These are phyloP conservation scores for Paratinospora sagittata DNA, from an alignment of 164 flowering plant species.

Conservation along the genomic window DNA sequence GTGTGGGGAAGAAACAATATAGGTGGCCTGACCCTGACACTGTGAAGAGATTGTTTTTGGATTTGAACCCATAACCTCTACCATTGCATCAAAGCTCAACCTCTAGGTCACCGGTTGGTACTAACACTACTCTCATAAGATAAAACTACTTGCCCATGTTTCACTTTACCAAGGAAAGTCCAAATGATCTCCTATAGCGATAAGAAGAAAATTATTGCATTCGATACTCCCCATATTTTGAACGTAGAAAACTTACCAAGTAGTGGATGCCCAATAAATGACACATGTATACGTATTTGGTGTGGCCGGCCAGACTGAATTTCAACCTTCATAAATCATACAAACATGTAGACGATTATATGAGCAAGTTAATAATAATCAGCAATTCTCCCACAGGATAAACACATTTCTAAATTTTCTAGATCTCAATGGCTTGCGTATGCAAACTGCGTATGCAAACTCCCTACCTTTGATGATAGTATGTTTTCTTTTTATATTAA, in stretches of 20 bases:
- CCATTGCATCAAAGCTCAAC: no score
- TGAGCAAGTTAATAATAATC: neutral
- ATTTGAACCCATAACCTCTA: no score
- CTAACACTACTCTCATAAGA: no score
- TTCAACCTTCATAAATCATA: slow-evolving; percentile 53
- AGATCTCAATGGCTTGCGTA: neutral
- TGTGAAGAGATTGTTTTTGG: no score
- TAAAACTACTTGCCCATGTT: neutral
- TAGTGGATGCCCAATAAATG: slow-evolving; percentile 87
- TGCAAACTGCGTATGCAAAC: no score
- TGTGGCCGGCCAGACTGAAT: slow-evolving; percentile 96
- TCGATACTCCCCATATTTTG: neutral
- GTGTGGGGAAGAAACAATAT: no score
- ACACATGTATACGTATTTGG: slow-evolving; percentile 94
- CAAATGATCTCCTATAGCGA: neutral
- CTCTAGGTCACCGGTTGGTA: no score
- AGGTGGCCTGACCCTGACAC: no score
- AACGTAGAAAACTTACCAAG: slow-evolving; percentile 42
- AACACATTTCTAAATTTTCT: neutral
- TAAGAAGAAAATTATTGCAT: slow-evolving; percentile 7
- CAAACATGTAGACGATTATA: neutral
- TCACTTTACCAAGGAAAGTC: neutral
- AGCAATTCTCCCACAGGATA: neutral
- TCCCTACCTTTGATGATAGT: neutral
- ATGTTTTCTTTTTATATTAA: no score